phyloP scores from a whole-genome alignment of 169 alveolate species.

The Plasmodium coatneyi region DNA sequence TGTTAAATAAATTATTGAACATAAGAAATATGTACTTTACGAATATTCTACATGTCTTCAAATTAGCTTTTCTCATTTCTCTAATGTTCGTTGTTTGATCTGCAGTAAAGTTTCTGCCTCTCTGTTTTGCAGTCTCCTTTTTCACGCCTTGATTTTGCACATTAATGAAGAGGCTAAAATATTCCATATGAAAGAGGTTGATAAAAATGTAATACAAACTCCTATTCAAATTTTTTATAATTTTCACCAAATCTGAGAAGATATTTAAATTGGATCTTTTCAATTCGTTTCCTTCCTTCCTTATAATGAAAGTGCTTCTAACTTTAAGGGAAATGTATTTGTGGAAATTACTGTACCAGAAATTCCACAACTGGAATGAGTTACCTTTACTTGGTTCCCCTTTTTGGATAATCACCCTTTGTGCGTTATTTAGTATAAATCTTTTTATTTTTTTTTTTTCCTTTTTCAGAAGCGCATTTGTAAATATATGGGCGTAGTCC shows the following conservation, averaged over 20 bases:
- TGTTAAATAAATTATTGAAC: conserved; percentile 56
- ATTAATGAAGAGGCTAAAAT: conserved; percentile 34
- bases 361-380: conserved; percentile 50
- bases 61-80: background rate
- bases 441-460: conserved; percentile 47
- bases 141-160: background rate
- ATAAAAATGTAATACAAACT: conserved; percentile 60
- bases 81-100: background rate
- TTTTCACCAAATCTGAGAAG: conserved; percentile 29
- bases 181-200: conserved; percentile 53
- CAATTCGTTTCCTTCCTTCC: background rate
- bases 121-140: background rate
- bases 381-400: background rate
- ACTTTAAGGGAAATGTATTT: conserved; percentile 33
- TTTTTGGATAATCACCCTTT: background rate
- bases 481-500: conserved; percentile 37
- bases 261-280: conserved; percentile 12
- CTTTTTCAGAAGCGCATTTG: conserved; percentile 17
- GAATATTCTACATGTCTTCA: conserved; percentile 26
- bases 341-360: conserved; percentile 63
- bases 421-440: conserved; percentile 48
- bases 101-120: background rate
- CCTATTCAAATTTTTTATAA: conserved; percentile 39
- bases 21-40: conserved; percentile 54
- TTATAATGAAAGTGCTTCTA: conserved; percentile 23